phyloP scores from a whole-genome alignment of 495 filamentous ascomycete species.

The Cercophora scortea region DNA sequence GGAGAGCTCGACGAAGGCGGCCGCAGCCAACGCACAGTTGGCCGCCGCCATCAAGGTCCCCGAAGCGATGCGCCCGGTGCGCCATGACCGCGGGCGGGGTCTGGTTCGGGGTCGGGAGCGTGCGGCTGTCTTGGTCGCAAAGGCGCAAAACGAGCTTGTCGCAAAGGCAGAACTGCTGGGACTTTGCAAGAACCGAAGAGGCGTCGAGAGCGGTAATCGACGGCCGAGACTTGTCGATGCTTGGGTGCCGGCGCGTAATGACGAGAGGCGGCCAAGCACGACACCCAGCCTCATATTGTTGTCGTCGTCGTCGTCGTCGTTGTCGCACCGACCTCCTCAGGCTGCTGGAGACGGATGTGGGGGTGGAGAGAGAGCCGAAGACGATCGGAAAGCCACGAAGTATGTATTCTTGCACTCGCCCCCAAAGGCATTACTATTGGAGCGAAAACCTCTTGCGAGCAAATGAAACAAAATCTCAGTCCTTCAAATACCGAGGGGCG shows the following conservation, averaged over 20 bases:
- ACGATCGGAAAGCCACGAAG: not conserved
- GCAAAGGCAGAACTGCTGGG: not conserved
- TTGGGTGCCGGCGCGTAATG: conserved; percentile 5
- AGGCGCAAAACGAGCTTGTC: not conserved
- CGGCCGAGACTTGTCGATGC: not conserved
- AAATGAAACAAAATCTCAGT: not conserved
- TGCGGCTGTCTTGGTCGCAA: not conserved
- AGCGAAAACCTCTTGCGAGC: too few species aligned
- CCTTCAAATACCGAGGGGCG: not conserved
- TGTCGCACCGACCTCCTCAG: not conserved
- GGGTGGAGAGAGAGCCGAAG: not conserved
- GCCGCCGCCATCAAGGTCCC: conserved; percentile 20
- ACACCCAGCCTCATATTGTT: conserved; percentile 23
- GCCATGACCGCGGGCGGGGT: conserved; percentile 11
- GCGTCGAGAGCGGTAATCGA: not conserved
- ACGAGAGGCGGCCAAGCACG: conserved; percentile 18
- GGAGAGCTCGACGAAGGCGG: conserved; percentile 64
- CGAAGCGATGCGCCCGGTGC: not conserved
- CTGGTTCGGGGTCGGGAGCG: conserved; percentile 1
- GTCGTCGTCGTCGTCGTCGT: conserved; percentile 4
- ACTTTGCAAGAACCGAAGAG: too few species aligned
- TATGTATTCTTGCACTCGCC: too few species aligned
- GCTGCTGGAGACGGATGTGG: not conserved
- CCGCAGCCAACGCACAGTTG: conserved; percentile 42
- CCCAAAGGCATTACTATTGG: too few species aligned